Base-by-base conservation (phyloP, 169 alveolate genomes). In the Cryptosporidium parvum region DNA sequence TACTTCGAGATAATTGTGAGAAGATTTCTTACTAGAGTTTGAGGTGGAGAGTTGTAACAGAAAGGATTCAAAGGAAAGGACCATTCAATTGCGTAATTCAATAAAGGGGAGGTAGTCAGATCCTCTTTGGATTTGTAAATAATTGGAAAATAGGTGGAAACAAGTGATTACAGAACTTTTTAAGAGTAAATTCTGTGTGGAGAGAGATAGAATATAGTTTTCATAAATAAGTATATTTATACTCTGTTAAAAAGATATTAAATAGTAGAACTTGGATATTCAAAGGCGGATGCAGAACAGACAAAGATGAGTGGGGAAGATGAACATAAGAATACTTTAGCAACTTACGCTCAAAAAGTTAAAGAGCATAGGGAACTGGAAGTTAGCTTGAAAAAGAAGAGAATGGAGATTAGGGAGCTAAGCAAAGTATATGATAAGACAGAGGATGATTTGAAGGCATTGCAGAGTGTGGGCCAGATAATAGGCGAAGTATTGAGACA, bases 401-500 rank as follows among this genome's bases (percentile, higher is more conserved):
- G 92, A 89, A 65, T 91, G 91, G 97, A 95, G 39, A 95, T 95
- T 85, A 94, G 93, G 85, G 95, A 92, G 69, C 86, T 93, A 67
- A 92, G 93, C 84, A 93, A 91, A 69, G 94, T 94, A 44, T 97
- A 93, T 91, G 98, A 97, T 75, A 97, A 97, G 89, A 96, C 99
- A 10, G 99, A 98, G 91, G 99, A 98, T 59, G 97, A 97, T 70
- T 91, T 98, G 69, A 97, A 97, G 93, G 99, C 99, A 52, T 93
- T 98, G 51, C 99, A 98, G 91, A 96, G 98, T 86, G 98, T 98
- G 53, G 99, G 99, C 14, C 98, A 98, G 93, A 95, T 98, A 45
- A 97, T 98, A 62, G 99, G 99, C 69, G 99, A 98, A 91, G 98
- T 98, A 59, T 93, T 98, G 62, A 95, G 97, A 75, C 95, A 96